A percentile compares a stretch with the other conserved stretches of the same genome.
Conservation (phyloP, 2,329 filamentous ascomycete genomes). For the Rhinocladiella mackenziei region DNA sequence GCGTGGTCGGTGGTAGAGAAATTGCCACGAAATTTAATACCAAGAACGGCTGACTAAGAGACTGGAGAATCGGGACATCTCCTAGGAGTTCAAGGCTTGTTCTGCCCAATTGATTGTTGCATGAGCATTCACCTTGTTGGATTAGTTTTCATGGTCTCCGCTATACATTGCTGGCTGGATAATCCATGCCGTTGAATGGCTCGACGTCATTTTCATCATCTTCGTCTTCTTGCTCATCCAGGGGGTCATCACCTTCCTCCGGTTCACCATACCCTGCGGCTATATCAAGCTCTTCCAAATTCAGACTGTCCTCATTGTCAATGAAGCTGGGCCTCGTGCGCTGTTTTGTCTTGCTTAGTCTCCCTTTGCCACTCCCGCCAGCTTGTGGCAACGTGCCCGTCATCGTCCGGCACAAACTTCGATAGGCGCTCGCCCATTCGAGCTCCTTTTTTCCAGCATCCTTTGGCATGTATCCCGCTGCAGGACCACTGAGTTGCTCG, state of each 20-base stretch:
- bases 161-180: no score
- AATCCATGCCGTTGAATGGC: background rate
- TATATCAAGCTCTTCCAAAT: conserved; percentile 3
- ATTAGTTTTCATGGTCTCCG: background rate
- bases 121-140: no score
- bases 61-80: no score
- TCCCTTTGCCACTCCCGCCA: conserved; percentile 11
- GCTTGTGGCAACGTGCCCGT: conserved; percentile 7
- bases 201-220: conserved; percentile 8
- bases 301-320: background rate
- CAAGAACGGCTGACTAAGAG: no score
- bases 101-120: no score
- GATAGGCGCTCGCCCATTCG: conserved; percentile 25
- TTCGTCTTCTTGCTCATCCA: conserved; percentile 12
- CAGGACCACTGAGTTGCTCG: conserved; percentile 2
- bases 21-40: no score
- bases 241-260: conserved; percentile 15
- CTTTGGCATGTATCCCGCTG: conserved; percentile 12
- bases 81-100: no score
- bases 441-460: conserved; percentile 20
- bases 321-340: conserved; percentile 7
- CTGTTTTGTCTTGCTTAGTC: conserved; percentile 10
- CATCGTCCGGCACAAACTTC: conserved; percentile 17
- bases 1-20: no score
- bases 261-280: conserved; percentile 11